Evolutionary conservation across 257 asterid species (phyloP), one percentile per base, ranked within the genome.

Genomic region (Eustoma russellianum): DNA sequence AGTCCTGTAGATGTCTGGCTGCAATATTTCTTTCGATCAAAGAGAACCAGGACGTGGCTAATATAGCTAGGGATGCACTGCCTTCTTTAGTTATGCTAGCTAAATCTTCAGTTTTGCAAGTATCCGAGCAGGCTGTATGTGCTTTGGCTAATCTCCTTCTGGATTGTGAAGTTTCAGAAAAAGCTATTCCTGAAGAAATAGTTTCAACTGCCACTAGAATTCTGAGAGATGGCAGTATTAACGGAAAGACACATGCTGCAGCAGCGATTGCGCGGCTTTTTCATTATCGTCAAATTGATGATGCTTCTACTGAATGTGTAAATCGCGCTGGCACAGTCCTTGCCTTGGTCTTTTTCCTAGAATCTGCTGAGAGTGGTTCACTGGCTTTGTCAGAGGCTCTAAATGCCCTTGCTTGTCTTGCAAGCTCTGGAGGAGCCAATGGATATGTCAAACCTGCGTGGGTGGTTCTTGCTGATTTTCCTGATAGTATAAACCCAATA

Each of bases 61-160:
- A 74, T 64, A 55, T 85, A 66, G 94, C 95, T 60, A 72, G 82
- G 74, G 94, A 86, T 53, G 86, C 81, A 62, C 72, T 85, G 70
- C 83, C 84, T 60, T 76, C 72, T n/a, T 60, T 92, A 78, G 77
- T 79, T 73, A 70, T 65, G 61, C 98, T 82, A 63, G 91, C 95
- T 13, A 83, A 79, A 69, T 79, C 95, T 66, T 60, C 90, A 13
- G 72, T 55, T n/a, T 74, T 88, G 65, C 83, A 68, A 63, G 93
- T 92, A 53, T 86, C 94, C 50, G 98, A 92, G 76, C 97, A 88
- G 75, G 97, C 97, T 55, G 86, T 83, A 45, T 88, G 98, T 79
- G 98, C 95, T 53, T 66, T 88, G 74, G 90, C 97, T 33, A 92
- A 88, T 88, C 75, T 92, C 68, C 90, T 92, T 56, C 75, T 92